A percentile compares a stretch with the other conserved stretches of the same genome.
Conservation (phyloP, 2,329 filamentous ascomycete species). For the Fusarium sp. region DNA sequence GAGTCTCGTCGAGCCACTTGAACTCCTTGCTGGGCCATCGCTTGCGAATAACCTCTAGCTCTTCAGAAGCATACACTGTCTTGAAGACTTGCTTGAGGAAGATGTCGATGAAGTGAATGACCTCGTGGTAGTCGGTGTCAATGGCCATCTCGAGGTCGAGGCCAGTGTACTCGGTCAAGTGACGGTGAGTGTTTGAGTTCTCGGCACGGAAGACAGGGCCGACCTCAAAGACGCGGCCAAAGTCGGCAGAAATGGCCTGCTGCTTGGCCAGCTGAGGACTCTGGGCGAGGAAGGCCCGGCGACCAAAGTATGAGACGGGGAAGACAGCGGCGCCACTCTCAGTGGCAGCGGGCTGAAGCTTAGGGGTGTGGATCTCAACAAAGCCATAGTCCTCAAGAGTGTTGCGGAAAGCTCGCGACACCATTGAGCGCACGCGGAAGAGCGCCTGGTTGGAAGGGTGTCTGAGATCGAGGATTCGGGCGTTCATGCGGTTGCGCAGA, state of each 20-base stretch:
- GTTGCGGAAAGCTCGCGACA: slow-evolving; percentile 81
- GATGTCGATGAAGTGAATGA: slow-evolving; percentile 78
- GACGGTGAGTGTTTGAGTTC: slow-evolving; percentile 94
- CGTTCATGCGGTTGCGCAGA: slow-evolving; percentile 74
- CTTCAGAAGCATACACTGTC: slow-evolving; percentile 59
- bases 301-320: slow-evolving; percentile 89
- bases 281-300: slow-evolving; percentile 87
- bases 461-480: slow-evolving; percentile 84
- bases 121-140: slow-evolving; percentile 88
- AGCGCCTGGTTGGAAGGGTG: slow-evolving; percentile 88
- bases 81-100: slow-evolving; percentile 78
- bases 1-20: slow-evolving; percentile 86
- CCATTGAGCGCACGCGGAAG: slow-evolving; percentile 84
- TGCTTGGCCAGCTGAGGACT: slow-evolving; percentile 93
- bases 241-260: slow-evolving; percentile 89
- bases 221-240: slow-evolving; percentile 84
- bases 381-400: slow-evolving; percentile 80
- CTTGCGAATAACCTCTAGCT: slow-evolving; percentile 81
- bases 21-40: slow-evolving; percentile 89
- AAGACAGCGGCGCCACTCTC: slow-evolving; percentile 94
- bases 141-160: slow-evolving; percentile 94
- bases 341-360: slow-evolving; percentile 87
- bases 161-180: slow-evolving; percentile 93
- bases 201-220: slow-evolving; percentile 84
- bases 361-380: slow-evolving; percentile 93